phyloP scores from a whole-genome alignment of 2,329 filamentous ascomycete genomes.

The Pseudogymnoascus sp. region DNA sequence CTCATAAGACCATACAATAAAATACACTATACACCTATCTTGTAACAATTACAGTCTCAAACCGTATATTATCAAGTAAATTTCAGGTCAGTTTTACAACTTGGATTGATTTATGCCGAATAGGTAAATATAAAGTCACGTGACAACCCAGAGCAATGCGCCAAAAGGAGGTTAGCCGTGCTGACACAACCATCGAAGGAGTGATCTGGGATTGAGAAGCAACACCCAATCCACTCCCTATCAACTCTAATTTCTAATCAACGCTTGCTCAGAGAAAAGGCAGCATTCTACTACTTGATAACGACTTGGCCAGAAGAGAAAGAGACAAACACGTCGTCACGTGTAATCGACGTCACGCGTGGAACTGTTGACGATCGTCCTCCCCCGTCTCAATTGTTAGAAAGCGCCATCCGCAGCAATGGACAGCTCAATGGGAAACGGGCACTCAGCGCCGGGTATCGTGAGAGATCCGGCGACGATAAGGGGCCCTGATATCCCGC shows the following conservation, averaged over 20 bases:
- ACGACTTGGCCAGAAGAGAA: not conserved
- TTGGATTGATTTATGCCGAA: not conserved
- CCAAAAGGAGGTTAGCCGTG: not conserved
- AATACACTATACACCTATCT: not conserved
- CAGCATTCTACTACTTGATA: not conserved
- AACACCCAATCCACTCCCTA: not conserved
- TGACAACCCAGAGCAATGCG: not conserved
- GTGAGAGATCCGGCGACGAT: conserved; percentile 17
- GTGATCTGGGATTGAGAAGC: not conserved
- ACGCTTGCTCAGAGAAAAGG: not conserved
- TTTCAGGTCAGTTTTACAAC: not conserved
- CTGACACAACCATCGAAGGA: not conserved
- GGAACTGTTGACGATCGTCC: not conserved
- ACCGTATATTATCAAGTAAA: not conserved
- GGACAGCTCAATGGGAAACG: not conserved
- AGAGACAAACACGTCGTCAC: not conserved
- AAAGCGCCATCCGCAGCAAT: not conserved
- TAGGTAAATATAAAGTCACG: not conserved
- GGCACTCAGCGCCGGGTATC: conserved; percentile 18
- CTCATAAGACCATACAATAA: not conserved
- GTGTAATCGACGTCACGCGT: conserved; percentile 1
- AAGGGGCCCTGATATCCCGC: conserved; percentile 25
- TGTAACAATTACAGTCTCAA: not conserved
- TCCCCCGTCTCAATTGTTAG: not conserved
- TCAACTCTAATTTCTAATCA: too few species aligned